phyloP scores from a whole-genome alignment of 441 rosid species.

The Populus hybrid region DNA sequence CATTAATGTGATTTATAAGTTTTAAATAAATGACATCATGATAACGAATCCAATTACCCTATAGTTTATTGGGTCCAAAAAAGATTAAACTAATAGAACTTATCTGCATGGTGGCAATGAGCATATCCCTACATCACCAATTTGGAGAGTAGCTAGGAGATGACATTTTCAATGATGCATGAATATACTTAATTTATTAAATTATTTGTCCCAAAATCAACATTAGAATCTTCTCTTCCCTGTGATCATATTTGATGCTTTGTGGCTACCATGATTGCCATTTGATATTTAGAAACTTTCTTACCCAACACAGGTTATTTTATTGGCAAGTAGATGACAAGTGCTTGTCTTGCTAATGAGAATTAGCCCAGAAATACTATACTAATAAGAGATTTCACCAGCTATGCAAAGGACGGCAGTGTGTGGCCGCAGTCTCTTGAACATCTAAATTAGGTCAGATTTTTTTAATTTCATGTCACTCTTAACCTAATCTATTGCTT shows the following conservation, averaged over 20 bases:
- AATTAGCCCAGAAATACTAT: too few relatives aligned
- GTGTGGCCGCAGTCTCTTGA: too few relatives aligned
- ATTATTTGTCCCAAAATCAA: background rate
- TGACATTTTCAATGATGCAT: background rate
- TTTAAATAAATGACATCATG: too few relatives aligned
- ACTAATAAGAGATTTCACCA: background rate
- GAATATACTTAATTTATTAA: background rate
- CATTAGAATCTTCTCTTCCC: background rate
- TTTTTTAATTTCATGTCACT: background rate
- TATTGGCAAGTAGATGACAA: too few relatives aligned
- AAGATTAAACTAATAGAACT: background rate
- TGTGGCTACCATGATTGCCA: background rate
- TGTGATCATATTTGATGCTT: background rate
- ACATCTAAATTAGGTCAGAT: background rate
- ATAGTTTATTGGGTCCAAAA: too few relatives aligned
- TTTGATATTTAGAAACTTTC: background rate
- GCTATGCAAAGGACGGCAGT: too few relatives aligned
- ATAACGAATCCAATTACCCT: background rate
- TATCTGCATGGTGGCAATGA: background rate
- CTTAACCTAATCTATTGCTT: background rate
- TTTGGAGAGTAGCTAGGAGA: conserved; percentile 1
- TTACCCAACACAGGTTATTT: background rate
- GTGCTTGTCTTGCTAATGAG: too few relatives aligned
- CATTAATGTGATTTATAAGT: too few relatives aligned
- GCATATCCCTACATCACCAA: background rate